These are phyloP conservation scores for Myochromella boudieri DNA, from an alignment of 768 basidiomycete genomes.

Conservation along the genomic window DNA sequence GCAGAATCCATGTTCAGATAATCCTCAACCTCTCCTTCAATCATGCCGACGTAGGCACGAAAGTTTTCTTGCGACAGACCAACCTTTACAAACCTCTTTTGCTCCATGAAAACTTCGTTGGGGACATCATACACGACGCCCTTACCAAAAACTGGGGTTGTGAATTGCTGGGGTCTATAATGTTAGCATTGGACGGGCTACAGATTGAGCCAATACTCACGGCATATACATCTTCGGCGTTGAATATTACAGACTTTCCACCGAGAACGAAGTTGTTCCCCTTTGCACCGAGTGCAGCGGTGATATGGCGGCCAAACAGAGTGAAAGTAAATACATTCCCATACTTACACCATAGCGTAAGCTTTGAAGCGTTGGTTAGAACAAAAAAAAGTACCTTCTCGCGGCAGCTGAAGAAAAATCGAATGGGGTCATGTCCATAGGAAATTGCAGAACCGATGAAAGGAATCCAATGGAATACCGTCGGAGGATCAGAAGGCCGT, in stretches of 20 bases:
- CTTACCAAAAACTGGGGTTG: slow-evolving; percentile 94
- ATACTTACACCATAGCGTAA: slow-evolving; percentile 50
- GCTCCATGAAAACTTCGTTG: slow-evolving; percentile 97
- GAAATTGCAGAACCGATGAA: slow-evolving; percentile 84
- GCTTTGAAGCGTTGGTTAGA: background rate
- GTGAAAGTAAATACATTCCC: slow-evolving; percentile 98
- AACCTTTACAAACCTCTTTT: slow-evolving; percentile 97
- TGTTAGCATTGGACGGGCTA: slow-evolving; percentile 5
- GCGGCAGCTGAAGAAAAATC: slow-evolving; percentile 77
- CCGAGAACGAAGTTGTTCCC: slow-evolving; percentile 95
- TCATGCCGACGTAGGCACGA: slow-evolving; percentile 81
- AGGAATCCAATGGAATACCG: slow-evolving; percentile 95
- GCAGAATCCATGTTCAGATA: slow-evolving; percentile 66
- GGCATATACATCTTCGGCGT: slow-evolving; percentile 97
- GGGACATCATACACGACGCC: slow-evolving; percentile 98
- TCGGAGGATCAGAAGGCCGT: slow-evolving; percentile 74
- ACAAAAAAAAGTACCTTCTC: slow-evolving; percentile 57
- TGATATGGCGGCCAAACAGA: slow-evolving; percentile 84
- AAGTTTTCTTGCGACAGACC: slow-evolving; percentile 93
- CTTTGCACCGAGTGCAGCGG: slow-evolving; percentile 85
- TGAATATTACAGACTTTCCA: slow-evolving; percentile 88
- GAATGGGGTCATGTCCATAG: slow-evolving; percentile 92
- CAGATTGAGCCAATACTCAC: slow-evolving; percentile 35
- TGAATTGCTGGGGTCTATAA: slow-evolving; percentile 82
- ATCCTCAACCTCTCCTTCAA: slow-evolving; percentile 71